Evolutionary conservation across 257 asterid species (phyloP).

Genomic region (Primulina eburnea): DNA sequence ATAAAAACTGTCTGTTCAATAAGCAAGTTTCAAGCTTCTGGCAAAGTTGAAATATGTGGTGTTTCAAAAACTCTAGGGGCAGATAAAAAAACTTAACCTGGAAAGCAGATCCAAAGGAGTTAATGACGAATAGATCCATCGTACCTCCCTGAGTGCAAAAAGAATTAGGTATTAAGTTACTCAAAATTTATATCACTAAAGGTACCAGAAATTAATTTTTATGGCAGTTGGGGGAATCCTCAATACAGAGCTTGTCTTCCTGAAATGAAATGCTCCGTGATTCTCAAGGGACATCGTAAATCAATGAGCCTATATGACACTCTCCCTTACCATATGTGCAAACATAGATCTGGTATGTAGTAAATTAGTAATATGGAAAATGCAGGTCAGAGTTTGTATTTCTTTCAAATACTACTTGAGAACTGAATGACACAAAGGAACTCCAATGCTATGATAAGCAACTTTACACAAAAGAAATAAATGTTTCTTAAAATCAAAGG

Average conservation of each 20-base stretch:
- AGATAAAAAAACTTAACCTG: conserved; percentile 51
- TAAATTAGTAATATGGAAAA: no score
- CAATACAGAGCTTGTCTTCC: no score
- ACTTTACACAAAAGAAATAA: background rate
- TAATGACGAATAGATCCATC: conserved; percentile 84
- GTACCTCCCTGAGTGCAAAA: conserved; percentile 54
- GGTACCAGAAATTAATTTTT: conserved; percentile 1
- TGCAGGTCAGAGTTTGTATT: conserved; percentile 6
- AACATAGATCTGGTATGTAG: no score
- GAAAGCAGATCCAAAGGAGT: conserved; percentile 89
- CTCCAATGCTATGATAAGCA: background rate
- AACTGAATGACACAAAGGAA: background rate
- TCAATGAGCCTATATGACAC: background rate
- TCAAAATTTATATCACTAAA: conserved; percentile 9
- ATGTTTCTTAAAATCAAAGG: background rate
- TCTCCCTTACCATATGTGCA: background rate
- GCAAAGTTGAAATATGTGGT: conserved; percentile 18
- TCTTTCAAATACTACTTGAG: background rate
- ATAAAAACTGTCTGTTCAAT: conserved; percentile 71
- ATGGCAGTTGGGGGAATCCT: no score
- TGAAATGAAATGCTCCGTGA: background rate
- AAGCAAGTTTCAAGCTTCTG: conserved; percentile 31
- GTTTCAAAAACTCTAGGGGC: conserved; percentile 15
- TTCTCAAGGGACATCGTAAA: background rate
- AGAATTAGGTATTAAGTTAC: conserved; percentile 14